phyloP scores from a whole-genome alignment of 305 asterid genomes.

The Withania somnifera region DNA sequence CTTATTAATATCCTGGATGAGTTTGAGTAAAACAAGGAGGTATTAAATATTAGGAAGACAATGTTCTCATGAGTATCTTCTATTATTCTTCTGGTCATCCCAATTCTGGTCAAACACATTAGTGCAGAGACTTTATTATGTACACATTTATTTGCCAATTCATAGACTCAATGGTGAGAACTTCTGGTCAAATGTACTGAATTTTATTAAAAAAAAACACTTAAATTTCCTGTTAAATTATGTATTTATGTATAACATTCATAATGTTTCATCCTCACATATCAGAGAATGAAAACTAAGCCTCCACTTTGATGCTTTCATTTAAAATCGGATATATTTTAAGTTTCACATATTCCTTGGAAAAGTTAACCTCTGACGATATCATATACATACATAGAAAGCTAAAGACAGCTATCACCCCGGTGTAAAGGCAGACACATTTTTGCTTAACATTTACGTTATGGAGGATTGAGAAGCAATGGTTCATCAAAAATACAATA shows the following conservation, averaged over 20 bases:
- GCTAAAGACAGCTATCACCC: neutral
- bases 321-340: neutral
- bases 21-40: neutral
- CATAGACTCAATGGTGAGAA: neutral
- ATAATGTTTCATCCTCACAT: neutral
- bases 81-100: neutral
- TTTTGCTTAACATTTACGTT: neutral
- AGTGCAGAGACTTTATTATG: neutral
- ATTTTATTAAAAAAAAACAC: neutral
- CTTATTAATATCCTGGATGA: neutral
- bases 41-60: neutral
- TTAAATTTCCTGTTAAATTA: neutral
- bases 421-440: neutral
- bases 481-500: neutral
- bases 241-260: neutral
- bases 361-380: neutral
- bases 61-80: neutral
- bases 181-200: neutral
- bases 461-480: neutral
- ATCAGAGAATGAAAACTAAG: neutral
- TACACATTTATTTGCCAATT: neutral
- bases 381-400: neutral
- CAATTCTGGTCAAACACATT: neutral
- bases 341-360: neutral
- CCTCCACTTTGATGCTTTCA: neutral